Conservation (phyloP, 1,284 basidiomycete genomes). For the Heterobasidion parviporum region DNA sequence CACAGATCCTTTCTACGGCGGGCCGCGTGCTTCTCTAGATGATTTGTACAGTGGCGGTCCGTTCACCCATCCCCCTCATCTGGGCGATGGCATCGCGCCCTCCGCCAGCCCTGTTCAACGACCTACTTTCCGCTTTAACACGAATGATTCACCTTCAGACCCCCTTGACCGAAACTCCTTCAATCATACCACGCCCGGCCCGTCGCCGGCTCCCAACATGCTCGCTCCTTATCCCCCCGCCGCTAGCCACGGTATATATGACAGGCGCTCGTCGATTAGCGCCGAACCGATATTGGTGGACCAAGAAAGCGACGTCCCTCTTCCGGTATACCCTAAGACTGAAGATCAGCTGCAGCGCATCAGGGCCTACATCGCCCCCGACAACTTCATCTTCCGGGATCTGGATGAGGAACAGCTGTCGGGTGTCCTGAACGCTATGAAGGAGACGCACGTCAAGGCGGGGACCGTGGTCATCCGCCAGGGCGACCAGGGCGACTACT, state of each 20-base stretch:
- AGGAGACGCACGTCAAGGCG: constrained; percentile 68
- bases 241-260: constrained; percentile 59
- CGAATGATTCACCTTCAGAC: constrained; percentile 51
- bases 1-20: constrained; percentile 34
- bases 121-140: constrained; percentile 51
- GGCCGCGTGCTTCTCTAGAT: constrained; percentile 34
- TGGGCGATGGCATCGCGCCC: constrained; percentile 25
- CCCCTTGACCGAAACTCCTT: constrained; percentile 32
- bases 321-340: constrained; percentile 78
- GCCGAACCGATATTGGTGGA: constrained; percentile 94
- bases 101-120: constrained; percentile 19
- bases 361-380: constrained; percentile 68
- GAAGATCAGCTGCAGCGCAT: constrained; percentile 84
- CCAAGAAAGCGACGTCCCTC: constrained; percentile 51
- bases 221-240: constrained; percentile 33
- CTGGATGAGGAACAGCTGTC: constrained; percentile 94
- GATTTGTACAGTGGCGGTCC: constrained; percentile 72
- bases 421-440: constrained; percentile 94
- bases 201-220: constrained; percentile 45
- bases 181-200: constrained; percentile 29
- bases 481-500: constrained; percentile 95
- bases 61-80: constrained; percentile 63
- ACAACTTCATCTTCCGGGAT: constrained; percentile 94
- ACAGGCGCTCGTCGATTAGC: constrained; percentile 88
- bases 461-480: constrained; percentile 91